These are phyloP conservation scores for Alternaria rosae DNA, from an alignment of 2,329 filamentous ascomycete species.

Conservation along the genomic window DNA sequence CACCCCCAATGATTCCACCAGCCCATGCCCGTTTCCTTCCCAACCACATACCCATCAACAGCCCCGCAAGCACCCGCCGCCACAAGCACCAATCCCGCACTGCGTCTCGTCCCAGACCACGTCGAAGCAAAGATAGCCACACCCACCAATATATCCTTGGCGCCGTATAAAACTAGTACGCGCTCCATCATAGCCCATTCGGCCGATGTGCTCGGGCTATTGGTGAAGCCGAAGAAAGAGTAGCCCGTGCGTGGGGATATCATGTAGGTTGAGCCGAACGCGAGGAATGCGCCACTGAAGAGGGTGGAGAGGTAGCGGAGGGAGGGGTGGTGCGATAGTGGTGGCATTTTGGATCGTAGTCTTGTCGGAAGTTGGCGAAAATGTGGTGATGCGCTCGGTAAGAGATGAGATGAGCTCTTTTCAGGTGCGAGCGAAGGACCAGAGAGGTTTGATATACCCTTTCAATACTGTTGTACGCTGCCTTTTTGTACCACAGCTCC, in stretches of 20 bases:
- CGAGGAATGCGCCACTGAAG: conserved; percentile 41
- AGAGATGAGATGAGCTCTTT: no score
- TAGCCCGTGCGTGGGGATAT: conserved; percentile 46
- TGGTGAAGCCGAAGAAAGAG: conserved; percentile 48
- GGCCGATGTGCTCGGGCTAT: conserved; percentile 24
- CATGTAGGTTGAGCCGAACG: conserved; percentile 54
- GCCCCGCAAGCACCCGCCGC: conserved; percentile 53
- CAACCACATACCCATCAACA: conserved; percentile 57
- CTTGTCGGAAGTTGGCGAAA: no score
- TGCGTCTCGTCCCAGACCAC: conserved; percentile 50
- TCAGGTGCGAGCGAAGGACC: no score
- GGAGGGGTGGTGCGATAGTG: not conserved
- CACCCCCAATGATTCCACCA: conserved; percentile 62
- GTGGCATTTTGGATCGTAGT: no score
- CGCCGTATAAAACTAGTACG: conserved; percentile 58
- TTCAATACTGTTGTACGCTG: no score
- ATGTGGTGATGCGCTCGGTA: no score
- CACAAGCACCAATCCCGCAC: conserved; percentile 55
- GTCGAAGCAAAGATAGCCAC: conserved; percentile 49
- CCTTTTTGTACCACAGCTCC: no score
- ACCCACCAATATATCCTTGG: conserved; percentile 61
- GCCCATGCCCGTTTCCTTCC: conserved; percentile 45
- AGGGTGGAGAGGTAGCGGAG: conserved; percentile 25
- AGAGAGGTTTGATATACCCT: no score
- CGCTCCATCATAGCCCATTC: conserved; percentile 54